These are phyloP conservation scores for Fragilaria radians DNA, from an alignment of 108 stramenopile genomes.

Conservation along the genomic window DNA sequence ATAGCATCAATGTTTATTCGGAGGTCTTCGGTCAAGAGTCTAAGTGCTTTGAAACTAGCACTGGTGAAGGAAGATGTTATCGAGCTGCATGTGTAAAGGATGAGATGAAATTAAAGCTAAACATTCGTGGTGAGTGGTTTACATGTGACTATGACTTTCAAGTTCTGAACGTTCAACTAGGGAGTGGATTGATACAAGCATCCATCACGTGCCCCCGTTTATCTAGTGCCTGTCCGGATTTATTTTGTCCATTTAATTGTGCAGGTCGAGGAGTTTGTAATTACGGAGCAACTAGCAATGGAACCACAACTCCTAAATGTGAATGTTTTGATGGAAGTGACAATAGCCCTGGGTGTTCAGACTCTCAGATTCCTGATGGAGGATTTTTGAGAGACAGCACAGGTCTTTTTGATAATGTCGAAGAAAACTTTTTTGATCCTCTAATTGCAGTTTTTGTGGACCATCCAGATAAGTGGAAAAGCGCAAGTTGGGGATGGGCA, in stretches of 20 bases:
- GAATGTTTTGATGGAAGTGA: constrained; percentile 91
- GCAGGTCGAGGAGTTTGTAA: constrained; percentile 74
- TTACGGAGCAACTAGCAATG: constrained; percentile 41
- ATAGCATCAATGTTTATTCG: constrained; percentile 48
- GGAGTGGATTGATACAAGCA: constrained; percentile 10
- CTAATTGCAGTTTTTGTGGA: constrained; percentile 81
- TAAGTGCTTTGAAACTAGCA: constrained; percentile 64
- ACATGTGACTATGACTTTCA: constrained; percentile 73
- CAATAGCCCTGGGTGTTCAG: constrained; percentile 71
- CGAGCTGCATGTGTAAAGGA: neutral
- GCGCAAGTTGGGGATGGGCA: constrained; percentile 78
- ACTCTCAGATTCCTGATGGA: constrained; percentile 60
- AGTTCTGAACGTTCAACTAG: constrained; percentile 32
- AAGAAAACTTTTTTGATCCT: constrained; percentile 79
- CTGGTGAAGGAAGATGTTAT: constrained; percentile 33
- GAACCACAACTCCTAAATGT: constrained; percentile 9
- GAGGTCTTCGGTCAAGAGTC: constrained; percentile 64
- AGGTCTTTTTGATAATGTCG: constrained; percentile 56
- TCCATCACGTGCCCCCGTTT: constrained; percentile 53
- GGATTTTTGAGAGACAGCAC: constrained; percentile 56
- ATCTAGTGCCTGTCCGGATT: constrained; percentile 64
- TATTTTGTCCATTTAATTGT: constrained; percentile 79
- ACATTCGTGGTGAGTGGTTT: constrained; percentile 18
- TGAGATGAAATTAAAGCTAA: neutral
- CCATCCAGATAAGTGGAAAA: constrained; percentile 79